These are phyloP conservation scores for sunflower (Helianthus annuus) DNA, from an alignment of 129 eudicot species.

Conservation along the genomic window DNA sequence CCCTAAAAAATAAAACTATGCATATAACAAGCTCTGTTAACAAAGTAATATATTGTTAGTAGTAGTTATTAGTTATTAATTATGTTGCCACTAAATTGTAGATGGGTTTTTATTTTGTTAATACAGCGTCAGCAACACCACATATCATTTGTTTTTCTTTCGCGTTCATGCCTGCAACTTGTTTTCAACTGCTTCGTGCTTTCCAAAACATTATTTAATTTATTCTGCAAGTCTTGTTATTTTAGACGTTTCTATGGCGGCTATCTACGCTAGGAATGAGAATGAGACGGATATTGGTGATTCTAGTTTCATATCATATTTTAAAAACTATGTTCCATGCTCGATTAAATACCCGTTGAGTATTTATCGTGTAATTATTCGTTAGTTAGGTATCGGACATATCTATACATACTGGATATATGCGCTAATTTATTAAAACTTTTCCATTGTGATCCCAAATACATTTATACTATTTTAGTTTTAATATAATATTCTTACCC, in stretches of 20 bases:
- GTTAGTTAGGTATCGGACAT: too few relatives aligned
- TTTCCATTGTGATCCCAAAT: too few relatives aligned
- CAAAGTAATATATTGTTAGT: neutral
- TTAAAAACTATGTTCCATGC: too few relatives aligned
- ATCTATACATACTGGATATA: too few relatives aligned
- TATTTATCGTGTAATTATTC: too few relatives aligned
- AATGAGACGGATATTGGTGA: too few relatives aligned
- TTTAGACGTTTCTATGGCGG: conserved; percentile 18
- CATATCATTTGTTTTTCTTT: conserved; percentile 14
- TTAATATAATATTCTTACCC: too few relatives aligned
- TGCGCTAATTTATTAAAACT: too few relatives aligned
- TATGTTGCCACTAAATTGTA: neutral
- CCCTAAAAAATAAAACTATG: too few relatives aligned
- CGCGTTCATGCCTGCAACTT: conserved; percentile 17
- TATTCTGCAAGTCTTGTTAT: conserved; percentile 1
- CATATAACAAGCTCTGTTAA: neutral
- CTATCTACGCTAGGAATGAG: neutral
- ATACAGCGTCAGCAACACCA: conserved; percentile 16
- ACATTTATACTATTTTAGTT: too few relatives aligned
- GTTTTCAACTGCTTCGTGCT: conserved; percentile 14
- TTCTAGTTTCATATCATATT: too few relatives aligned
- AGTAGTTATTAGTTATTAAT: neutral
- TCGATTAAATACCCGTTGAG: too few relatives aligned
- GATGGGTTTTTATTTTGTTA: neutral
- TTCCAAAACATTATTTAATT: conserved; percentile 18